Conservation (phyloP, 2,329 filamentous ascomycete genomes). For the Aspergillus sp. region DNA sequence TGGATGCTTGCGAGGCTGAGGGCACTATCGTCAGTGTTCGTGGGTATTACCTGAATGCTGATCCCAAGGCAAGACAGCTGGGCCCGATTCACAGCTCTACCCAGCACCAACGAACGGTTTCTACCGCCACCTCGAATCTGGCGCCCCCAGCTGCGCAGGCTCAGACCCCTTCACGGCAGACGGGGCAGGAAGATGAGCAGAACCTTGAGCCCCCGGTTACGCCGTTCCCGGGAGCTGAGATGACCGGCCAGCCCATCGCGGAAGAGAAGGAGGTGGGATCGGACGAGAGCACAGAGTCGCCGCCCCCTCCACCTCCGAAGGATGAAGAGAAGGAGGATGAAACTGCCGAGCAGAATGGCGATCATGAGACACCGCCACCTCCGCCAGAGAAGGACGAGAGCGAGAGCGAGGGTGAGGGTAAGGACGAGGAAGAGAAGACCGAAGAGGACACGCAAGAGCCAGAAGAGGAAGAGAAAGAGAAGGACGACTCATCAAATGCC, state of each 20-base stretch:
- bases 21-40: slow-evolving; percentile 91
- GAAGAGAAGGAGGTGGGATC: slow-evolving; percentile 30
- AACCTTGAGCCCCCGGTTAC: slow-evolving; percentile 30
- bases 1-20: slow-evolving; percentile 92
- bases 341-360: slow-evolving; percentile 18
- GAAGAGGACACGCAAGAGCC: slow-evolving; percentile 19
- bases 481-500: slow-evolving; percentile 20
- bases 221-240: slow-evolving; percentile 36
- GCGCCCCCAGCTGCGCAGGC: slow-evolving; percentile 15
- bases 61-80: slow-evolving; percentile 61
- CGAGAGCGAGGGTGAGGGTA: slow-evolving; percentile 13
- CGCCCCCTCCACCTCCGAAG: slow-evolving; percentile 33
- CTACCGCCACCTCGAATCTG: slow-evolving; percentile 30
- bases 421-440: slow-evolving; percentile 16
- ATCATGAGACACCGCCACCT: not conserved
- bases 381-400: slow-evolving; percentile 15
- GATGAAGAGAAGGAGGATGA: slow-evolving; percentile 22
- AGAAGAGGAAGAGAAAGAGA: slow-evolving; percentile 20
- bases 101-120: slow-evolving; percentile 38
- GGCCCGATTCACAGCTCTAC: slow-evolving; percentile 39
- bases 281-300: slow-evolving; percentile 27
- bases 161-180: slow-evolving; percentile 5
- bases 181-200: slow-evolving; percentile 24
- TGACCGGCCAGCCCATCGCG: slow-evolving; percentile 30
- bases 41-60: slow-evolving; percentile 93